Evolutionary conservation across 78 protist species (phyloP), one percentile per base, ranked within the genome.

Genomic region (Dictyostelium intermedium): DNA sequence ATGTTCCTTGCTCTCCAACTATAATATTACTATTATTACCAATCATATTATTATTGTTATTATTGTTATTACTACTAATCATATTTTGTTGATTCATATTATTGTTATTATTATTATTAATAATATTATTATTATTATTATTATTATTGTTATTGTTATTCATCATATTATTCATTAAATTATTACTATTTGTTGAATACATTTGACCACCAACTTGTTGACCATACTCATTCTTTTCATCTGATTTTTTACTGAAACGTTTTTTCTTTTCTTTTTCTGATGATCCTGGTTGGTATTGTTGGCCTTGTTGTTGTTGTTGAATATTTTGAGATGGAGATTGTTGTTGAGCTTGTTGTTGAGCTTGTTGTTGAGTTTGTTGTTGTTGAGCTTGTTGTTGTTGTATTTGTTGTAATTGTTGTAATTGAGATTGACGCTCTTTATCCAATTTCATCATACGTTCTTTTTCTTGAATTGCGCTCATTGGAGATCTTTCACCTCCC

Each of bases 401-500:
- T 1, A 32, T 11, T 60, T 76, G 83, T 53, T 30, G 83, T 72
- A 8, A 84, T 34, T 72, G 79, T 72, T 72, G 79, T 27, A 16
- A 16, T 32, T 72, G 79, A 2, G 39, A 16, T 72, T 72, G 79
- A 34, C 79, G 79, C 18, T 72, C 79, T 72, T 72, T 72, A 16
- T 72, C 79, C 9, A 72, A 6, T 6, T 72, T 72, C 79, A 72
- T 72, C 35, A 32, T 1, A 72, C 79, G 79, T 6, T 72, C 79
- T 34, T 72, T 72, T 72, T 72, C 79, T 0, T 32, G 27, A 23
- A 66, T 66, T 66, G 35, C 0, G 6, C 70, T 39, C 91, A 50
- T 25, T 70, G 76, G 79, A 30, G 91, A 70, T 60, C 78, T 60
- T 82, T 63, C 87, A 23, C 82, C 82, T 3, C 70, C 80, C 91